Percentiles rank a stretch among this genome's conserved stretches.
Evolutionary conservation across 129 eudicot genomes (phyloP).

Genomic region (Calendula officinalis): DNA sequence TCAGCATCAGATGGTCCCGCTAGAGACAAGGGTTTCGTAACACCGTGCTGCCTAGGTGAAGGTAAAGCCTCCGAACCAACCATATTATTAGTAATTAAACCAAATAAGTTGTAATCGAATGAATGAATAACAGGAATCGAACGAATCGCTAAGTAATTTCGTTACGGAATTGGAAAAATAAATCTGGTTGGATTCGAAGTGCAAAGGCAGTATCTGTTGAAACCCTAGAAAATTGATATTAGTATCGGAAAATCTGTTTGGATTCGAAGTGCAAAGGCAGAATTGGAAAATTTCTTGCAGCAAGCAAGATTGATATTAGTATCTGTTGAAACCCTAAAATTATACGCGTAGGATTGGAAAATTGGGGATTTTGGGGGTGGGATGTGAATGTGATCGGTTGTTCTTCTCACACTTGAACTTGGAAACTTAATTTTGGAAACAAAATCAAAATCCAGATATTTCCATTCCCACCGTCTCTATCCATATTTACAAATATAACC

Average conservation of each 20-base stretch:
- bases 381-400: too few species aligned
- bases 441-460: too few species aligned
- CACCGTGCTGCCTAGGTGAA: conserved; percentile 61
- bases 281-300: background rate
- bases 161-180: conserved; percentile 5
- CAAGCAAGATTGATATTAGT: background rate
- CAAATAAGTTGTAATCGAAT: background rate
- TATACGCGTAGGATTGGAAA: too few species aligned
- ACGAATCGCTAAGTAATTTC: conserved; percentile 7
- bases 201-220: background rate
- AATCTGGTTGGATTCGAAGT: conserved; percentile 6
- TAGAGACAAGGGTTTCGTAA: conserved; percentile 59
- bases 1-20: conserved; percentile 42
- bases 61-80: conserved; percentile 42
- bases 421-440: too few species aligned
- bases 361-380: too few species aligned
- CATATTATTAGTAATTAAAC: conserved; percentile 19
- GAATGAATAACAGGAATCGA: background rate
- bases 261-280: background rate
- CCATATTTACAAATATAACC: too few species aligned
- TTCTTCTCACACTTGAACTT: too few species aligned
- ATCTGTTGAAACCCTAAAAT: background rate
- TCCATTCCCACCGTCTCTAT: too few species aligned
- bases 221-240: conserved; percentile 6
- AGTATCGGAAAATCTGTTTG: conserved; percentile 12